A percentile compares a stretch with the other conserved stretches of the same genome.
phyloP scores from a whole-genome alignment of 768 basidiomycete genomes.

The Coprinopsis sp. region DNA sequence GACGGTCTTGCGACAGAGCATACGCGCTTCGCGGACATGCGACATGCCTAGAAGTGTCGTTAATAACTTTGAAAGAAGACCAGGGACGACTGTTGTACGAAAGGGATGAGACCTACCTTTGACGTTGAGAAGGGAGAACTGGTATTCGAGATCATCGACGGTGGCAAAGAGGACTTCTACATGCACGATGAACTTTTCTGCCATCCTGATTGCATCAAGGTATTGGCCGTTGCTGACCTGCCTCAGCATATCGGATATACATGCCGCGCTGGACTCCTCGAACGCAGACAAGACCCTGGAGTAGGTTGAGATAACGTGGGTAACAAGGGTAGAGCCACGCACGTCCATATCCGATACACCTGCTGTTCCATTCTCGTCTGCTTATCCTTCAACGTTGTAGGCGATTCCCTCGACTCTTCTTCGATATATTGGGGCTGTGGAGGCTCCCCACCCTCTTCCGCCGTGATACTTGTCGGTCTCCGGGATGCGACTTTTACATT shows the following conservation, averaged over 20 bases:
- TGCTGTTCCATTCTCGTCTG: conserved; percentile 95
- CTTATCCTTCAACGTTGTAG: conserved; percentile 77
- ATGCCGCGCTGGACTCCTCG: conserved; percentile 98
- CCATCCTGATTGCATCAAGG: conserved; percentile 95
- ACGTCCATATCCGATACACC: conserved; percentile 99
- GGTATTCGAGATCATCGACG: conserved; percentile 92
- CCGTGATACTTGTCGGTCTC: conserved; percentile 58
- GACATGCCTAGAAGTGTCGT: conserved; percentile 70
- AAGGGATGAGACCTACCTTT: conserved; percentile 62
- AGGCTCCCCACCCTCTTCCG: conserved; percentile 42
- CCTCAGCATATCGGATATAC: conserved; percentile 97
- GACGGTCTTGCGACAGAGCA: conserved; percentile 98
- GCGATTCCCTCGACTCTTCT: conserved; percentile 78
- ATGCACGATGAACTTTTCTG: conserved; percentile 97
- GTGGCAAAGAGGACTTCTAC: conserved; percentile 97
- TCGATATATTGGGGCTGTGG: conserved; percentile 57
- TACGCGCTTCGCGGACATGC: conserved; percentile 95
- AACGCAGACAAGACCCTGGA: conserved; percentile 89
- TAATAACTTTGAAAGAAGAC: conserved; percentile 2
- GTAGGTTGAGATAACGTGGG: conserved; percentile 4
- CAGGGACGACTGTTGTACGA: too few relatives aligned
- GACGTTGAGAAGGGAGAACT: conserved; percentile 71
- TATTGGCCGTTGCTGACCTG: conserved; percentile 97
- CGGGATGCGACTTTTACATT: conserved; percentile 90
- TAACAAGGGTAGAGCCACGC: conserved; percentile 29